Evolutionary conservation across 352 stramenopile genomes (phyloP), one percentile per base, ranked within the genome.

Genomic region (Phytophthora palmivora): DNA sequence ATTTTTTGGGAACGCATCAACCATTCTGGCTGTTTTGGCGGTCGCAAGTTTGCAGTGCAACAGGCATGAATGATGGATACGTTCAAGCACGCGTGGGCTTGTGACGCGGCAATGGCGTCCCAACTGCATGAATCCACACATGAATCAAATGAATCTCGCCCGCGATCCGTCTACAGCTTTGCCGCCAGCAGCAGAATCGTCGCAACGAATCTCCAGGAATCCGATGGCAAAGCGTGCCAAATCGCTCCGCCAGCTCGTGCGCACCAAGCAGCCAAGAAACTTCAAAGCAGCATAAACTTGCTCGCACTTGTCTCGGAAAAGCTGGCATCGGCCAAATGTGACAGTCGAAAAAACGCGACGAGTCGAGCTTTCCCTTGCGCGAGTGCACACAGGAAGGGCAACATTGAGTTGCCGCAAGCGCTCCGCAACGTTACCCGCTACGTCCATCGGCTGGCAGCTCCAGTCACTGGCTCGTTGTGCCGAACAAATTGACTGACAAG

Each of bases 321-420:
- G 21, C 32, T 6, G 49, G 22, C 55, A 47, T 43, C 34, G 14
- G 16, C 47, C 30, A 63, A 43, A 63, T 70, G 61, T 63, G 53
- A 64, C 61, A 70, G 59, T 68, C 59, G 46, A 54, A 6, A 32
- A 47, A 63, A 57, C 30, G 54, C 38, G 61, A 70, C 53, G 61
- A 65, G 61, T 48, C 61, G 52, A 51, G 44, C 55, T n/a, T 53
- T 18, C 38, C 36, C 41, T 26, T 49, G 44, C 34, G 15, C 24
- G 24, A 28, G 26, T 30, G 57, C 15, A 32, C 24, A 47, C 6
- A 24, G 26, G 62, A 57, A 56, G 43, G 30, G 28, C 34, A 51
- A 58, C 59, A 68, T 46, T 33, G 33, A 52, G 50, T 52, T 53
- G 57, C 57, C 37, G 28, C 19, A 54, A 45, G 52, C 21, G 24